Base-by-base conservation (phyloP, 2,329 filamentous ascomycete genomes). In the Didymella pinodella region DNA sequence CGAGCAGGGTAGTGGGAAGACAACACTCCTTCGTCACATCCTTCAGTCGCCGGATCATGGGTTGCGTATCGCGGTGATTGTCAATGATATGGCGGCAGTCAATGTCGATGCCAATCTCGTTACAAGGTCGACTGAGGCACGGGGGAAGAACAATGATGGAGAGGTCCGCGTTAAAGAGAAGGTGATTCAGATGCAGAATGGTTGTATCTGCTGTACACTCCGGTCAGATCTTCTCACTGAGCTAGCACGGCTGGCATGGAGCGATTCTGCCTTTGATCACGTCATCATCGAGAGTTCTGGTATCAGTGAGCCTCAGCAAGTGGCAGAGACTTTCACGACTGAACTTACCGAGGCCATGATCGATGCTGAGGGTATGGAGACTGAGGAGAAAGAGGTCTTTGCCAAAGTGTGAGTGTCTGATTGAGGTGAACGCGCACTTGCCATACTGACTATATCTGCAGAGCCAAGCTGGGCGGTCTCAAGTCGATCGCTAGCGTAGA, bases 131-230 rank as follows among this genome's bases (percentile, higher is more conserved):
- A 57, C 45, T 22, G 57, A 59, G 82, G 87, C 66, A 26, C 57
- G 45, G 5, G 49, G 14, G 7, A 69, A 64, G 44, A 38, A 50
- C 4, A 46, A 44, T 5, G 50, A 49, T 0, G 61, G 60, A 20
- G 82, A 81, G 25, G 75, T 89, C 34, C 84, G 83, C 2, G 85
- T 84, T 0, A 78, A 88, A 38, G 86, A 90, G 63, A 88, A 89
- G 62, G 81, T 90, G 31, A 85, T 90, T 16, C 84, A 87, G 10
- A 81, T 91, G 54, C 87, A 90, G 67, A 91, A 90, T 61, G 71
- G 89, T 10, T 92, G 90, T 64, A 92, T 92, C 67, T 92, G 89
- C 79, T 92, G 90, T 66, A 92, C 89, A 0, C 80, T 92, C 0
- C 86, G 90, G 3, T 88, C 89, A 0, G 89, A 92, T 55, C 76